Conservation (phyloP, 1,284 basidiomycete species). For the Chalciporus sp. region DNA sequence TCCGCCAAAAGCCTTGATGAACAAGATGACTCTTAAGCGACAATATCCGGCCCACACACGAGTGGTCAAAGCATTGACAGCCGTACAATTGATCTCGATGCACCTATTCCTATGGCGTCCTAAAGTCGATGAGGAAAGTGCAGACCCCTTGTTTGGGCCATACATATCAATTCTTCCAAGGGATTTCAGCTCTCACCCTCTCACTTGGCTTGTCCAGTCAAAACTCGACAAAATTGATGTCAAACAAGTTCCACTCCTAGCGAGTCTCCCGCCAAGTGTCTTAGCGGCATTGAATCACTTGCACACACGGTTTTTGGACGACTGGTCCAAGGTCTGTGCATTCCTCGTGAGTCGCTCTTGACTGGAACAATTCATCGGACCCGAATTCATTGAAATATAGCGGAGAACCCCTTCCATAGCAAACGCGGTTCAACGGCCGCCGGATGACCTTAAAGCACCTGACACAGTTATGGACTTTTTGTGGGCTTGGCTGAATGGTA, state of each 20-base stretch:
- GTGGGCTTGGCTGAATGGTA: conserved; percentile 89
- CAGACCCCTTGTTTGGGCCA: conserved; percentile 66
- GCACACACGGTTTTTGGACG: conserved; percentile 54
- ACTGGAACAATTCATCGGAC: not conserved
- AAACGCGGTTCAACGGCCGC: not conserved
- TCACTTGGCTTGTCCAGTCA: conserved; percentile 62
- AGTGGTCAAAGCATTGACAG: conserved; percentile 43
- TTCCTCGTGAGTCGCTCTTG: conserved; percentile 46
- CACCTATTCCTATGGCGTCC: conserved; percentile 62
- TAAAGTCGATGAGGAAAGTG: conserved; percentile 39
- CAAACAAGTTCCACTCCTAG: conserved; percentile 38
- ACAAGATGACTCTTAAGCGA: conserved; percentile 60
- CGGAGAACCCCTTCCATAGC: conserved; percentile 9
- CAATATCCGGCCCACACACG: conserved; percentile 46
- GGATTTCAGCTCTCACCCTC: conserved; percentile 73
- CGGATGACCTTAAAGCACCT: conserved; percentile 16
- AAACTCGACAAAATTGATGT: conserved; percentile 9
- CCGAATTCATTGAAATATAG: conserved; percentile 8
- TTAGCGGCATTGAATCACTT: conserved; percentile 49
- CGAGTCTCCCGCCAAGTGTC: conserved; percentile 54
- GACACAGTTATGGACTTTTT: conserved; percentile 43
- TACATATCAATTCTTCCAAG: conserved; percentile 76
- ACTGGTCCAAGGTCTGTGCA: conserved; percentile 52
- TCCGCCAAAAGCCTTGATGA: conserved; percentile 71
- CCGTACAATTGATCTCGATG: conserved; percentile 61